Percentiles rank a stretch among this genome's conserved stretches.
Evolutionary conservation across 257 asterid genomes (phyloP).

Genomic region (Ophiorrhiza pumila): DNA sequence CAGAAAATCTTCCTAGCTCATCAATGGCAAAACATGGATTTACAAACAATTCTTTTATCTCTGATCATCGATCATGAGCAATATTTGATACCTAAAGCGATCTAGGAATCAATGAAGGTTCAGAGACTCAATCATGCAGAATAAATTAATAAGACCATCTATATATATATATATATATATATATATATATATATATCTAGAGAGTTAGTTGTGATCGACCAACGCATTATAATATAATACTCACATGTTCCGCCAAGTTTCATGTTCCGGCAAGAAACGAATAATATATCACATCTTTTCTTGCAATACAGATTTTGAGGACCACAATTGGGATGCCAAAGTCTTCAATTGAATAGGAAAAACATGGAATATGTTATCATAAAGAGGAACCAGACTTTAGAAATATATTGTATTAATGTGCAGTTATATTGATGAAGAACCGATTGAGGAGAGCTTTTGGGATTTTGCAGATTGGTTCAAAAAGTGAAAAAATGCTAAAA

Average conservation of each 20-base stretch:
- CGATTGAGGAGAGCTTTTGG: too few relatives aligned
- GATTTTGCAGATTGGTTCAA: too few relatives aligned
- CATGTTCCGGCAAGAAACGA: slow-evolving; percentile 19
- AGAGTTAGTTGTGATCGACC: slow-evolving; percentile 14
- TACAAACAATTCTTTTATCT: slow-evolving; percentile 16
- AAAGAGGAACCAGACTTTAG: not conserved
- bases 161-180: too few relatives aligned
- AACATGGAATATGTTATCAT: not conserved
- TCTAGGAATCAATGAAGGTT: slow-evolving; percentile 26
- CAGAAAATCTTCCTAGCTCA: slow-evolving; percentile 25
- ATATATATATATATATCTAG: too few relatives aligned
- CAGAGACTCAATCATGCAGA: slow-evolving; percentile 31
- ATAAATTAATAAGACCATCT: slow-evolving; percentile 9
- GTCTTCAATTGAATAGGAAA: not conserved
- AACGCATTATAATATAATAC: slow-evolving; percentile 14
- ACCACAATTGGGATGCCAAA: not conserved
- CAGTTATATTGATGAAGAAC: too few relatives aligned
- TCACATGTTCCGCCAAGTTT: slow-evolving; percentile 26
- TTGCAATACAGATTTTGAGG: slow-evolving; percentile 10
- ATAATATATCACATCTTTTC: slow-evolving; percentile 3
- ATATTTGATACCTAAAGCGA: slow-evolving; percentile 11
- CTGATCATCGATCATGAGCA: not conserved
- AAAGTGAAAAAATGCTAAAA: too few relatives aligned
- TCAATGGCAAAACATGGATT: slow-evolving; percentile 20
- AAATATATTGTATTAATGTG: too few relatives aligned